Conservation (phyloP, 2,329 filamentous ascomycete species). For the Nakataea oryzae region DNA sequence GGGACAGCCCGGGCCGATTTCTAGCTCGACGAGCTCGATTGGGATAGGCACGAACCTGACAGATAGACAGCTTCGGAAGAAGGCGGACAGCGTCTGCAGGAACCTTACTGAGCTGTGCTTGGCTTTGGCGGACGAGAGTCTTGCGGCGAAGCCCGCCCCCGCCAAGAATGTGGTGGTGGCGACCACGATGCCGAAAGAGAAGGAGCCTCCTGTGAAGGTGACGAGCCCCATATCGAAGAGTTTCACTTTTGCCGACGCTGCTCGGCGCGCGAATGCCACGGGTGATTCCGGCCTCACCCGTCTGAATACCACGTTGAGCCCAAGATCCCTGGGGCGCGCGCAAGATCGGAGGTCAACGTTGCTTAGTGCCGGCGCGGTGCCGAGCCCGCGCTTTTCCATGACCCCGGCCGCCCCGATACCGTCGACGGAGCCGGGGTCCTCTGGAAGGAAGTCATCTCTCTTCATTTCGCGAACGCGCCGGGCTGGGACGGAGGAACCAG, state of each 20-base stretch:
- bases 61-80: conserved; percentile 79
- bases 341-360: conserved; percentile 42
- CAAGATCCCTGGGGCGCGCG: conserved; percentile 34
- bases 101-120: conserved; percentile 88
- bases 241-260: conserved; percentile 10
- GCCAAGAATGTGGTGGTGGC: conserved; percentile 11
- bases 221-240: conserved; percentile 3
- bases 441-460: conserved; percentile 43
- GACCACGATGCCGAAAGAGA: conserved; percentile 11
- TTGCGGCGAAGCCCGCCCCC: conserved; percentile 23
- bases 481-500: conserved; percentile 37
- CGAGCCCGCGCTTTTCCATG: conserved; percentile 30
- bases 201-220: conserved; percentile 8
- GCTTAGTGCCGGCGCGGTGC: conserved; percentile 30
- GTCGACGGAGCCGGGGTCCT: conserved; percentile 27
- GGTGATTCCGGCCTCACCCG: conserved; percentile 27
- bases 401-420: conserved; percentile 15
- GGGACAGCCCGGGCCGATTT: conserved; percentile 58
- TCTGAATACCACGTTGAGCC: conserved; percentile 17
- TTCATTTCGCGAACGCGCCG: conserved; percentile 29
- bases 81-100: conserved; percentile 86
- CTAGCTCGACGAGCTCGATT: conserved; percentile 54
- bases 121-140: conserved; percentile 57
- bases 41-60: conserved; percentile 45
- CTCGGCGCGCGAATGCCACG: conserved; percentile 30